Conservation (phyloP, 2,329 filamentous ascomycete genomes). For the Fusarium gaditjirri region DNA sequence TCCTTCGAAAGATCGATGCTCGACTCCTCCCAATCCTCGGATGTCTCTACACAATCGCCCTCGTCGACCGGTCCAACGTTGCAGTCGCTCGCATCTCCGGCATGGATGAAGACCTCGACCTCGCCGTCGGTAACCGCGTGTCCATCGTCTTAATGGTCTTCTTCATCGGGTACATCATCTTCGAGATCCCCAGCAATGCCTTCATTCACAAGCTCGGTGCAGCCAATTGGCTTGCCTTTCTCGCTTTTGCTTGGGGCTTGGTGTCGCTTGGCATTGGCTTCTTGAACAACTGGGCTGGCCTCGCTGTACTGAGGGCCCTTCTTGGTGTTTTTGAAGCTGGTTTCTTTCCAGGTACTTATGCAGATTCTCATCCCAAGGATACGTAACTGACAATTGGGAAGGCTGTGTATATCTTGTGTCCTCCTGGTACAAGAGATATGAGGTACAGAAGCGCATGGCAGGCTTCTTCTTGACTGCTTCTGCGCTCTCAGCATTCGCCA, state of each 20-base stretch:
- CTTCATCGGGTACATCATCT: slow-evolving; percentile 31
- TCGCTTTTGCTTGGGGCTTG: slow-evolving; percentile 17
- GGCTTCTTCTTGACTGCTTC: slow-evolving; percentile 27
- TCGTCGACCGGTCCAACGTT: slow-evolving; percentile 29
- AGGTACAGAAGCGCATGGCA: slow-evolving; percentile 24
- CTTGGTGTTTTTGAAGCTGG: slow-evolving; percentile 32
- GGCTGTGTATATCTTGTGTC: slow-evolving; percentile 30
- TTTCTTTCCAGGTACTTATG: slow-evolving; percentile 18
- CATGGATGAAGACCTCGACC: slow-evolving; percentile 26
- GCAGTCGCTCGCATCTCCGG: slow-evolving; percentile 31
- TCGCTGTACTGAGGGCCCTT: slow-evolving; percentile 13
- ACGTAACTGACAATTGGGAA: no score
- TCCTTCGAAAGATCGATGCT: slow-evolving; percentile 20
- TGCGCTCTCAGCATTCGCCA: slow-evolving; percentile 20
- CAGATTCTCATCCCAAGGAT: no score
- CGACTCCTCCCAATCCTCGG: slow-evolving; percentile 26
- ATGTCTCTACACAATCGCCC: slow-evolving; percentile 31
- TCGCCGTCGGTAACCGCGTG: slow-evolving; percentile 4
- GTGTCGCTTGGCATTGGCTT: slow-evolving; percentile 30
- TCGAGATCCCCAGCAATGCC: slow-evolving; percentile 28
- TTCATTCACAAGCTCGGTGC: slow-evolving; percentile 32
- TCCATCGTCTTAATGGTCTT: slow-evolving; percentile 31
- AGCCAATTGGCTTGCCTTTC: slow-evolving; percentile 31
- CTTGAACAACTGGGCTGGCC: slow-evolving; percentile 10
- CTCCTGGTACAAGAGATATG: slow-evolving; percentile 27